Evolutionary conservation across 768 basidiomycete species (phyloP), one percentile per base, ranked within the genome.

Genomic region (Trichaptum fuscoviolaceum): DNA sequence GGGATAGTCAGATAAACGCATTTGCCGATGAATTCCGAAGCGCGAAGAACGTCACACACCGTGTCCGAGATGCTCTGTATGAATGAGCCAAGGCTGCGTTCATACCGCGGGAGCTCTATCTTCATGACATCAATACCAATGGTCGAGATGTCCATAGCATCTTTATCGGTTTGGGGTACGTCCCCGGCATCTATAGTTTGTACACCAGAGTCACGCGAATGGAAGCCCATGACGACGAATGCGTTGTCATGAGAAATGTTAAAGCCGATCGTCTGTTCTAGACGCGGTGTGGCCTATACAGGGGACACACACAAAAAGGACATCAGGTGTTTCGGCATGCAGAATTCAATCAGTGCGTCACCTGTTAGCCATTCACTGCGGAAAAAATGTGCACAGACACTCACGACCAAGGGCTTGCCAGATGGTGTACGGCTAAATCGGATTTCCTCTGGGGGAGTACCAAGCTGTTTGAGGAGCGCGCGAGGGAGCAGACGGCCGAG

Each of bases 41-140:
- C 18, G n/a, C 25, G 24, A 23, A 15, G 62, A 52, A 57, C 8
- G 12, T 52, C 42, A 36, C 75, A 67, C 67, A 89, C 93, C 82
- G 90, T 87, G 63, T 89, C 88, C 26, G 81, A 81, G 36, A 94
- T 78, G 25, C 81, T 81, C 63, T 85, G 80, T 8, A 92, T 80
- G 72, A 95, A 92, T 0, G 85, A 83, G 10, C 74, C 66, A 67
- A 90, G 81, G 1, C 84, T 82, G 57, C 30, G 59, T 34, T 84
- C 82, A 20, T 85, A 82, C 12, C 80, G 76, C 12, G 91, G 92
- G 23, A 90, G 75, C 59, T 81, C 82, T 57, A 91, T 79, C 72
- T 87, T 88, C 93, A 95, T 95, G 62, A 93, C 83, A 76, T 95
- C 93, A 57, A 94, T 79, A 23, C 93, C 93, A 10, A 94, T 72